These are phyloP conservation scores for Stagonosporopsis chrysanthemi DNA, from an alignment of 2,329 filamentous ascomycete genomes.

Conservation along the genomic window DNA sequence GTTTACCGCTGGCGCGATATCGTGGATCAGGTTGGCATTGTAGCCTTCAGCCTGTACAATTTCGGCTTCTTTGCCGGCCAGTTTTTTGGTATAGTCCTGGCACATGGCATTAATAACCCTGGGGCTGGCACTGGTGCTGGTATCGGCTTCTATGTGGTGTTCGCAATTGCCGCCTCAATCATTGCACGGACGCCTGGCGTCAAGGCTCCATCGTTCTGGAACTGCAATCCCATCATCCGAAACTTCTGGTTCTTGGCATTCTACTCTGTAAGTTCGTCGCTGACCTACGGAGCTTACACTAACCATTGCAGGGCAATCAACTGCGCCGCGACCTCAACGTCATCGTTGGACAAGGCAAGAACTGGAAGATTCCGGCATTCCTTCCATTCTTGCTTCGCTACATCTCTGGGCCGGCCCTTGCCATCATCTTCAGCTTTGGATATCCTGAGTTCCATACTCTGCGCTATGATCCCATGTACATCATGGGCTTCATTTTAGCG, in stretches of 20 bases:
- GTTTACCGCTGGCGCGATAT: constrained; percentile 62
- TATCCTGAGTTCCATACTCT: constrained; percentile 45
- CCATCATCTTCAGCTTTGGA: constrained; percentile 46
- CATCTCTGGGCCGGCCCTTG: constrained; percentile 42
- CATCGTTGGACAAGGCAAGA: constrained; percentile 61
- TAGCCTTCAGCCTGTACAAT: constrained; percentile 57
- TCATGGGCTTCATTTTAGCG: constrained; percentile 43
- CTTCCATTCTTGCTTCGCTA: constrained; percentile 57
- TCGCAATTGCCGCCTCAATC: constrained; percentile 50
- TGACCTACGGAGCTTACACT: background rate
- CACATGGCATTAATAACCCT: constrained; percentile 54
- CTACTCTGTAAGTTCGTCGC: constrained; percentile 60
- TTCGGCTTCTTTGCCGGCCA: constrained; percentile 63
- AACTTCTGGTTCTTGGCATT: constrained; percentile 63
- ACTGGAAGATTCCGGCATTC: constrained; percentile 64
- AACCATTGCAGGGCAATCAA: constrained; percentile 59
- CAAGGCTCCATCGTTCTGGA: constrained; percentile 54
- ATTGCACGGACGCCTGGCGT: constrained; percentile 55
- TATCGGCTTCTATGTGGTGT: constrained; percentile 60
- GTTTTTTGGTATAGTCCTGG: constrained; percentile 60
- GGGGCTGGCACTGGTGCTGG: constrained; percentile 60
- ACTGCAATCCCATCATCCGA: constrained; percentile 46
- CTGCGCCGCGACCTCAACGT: constrained; percentile 63
- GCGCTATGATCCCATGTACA: constrained; percentile 47
- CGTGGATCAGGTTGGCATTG: constrained; percentile 54